Evolutionary conservation across 805 yeast species (phyloP).

Genomic region (Ogataea neopini): DNA sequence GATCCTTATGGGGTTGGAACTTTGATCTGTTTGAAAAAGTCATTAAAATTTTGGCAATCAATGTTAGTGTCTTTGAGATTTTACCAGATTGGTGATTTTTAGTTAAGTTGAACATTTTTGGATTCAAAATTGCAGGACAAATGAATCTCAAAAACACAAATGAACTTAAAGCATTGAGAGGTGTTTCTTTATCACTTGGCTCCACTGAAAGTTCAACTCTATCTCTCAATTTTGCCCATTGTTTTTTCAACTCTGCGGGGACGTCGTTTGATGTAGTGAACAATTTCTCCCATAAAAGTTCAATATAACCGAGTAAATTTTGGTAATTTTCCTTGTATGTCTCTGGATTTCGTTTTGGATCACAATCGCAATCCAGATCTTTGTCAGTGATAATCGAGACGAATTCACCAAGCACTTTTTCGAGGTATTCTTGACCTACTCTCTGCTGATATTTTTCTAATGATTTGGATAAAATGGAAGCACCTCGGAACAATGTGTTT

Average conservation of each 20-base stretch:
- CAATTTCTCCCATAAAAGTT: conserved; percentile 65
- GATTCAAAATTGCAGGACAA: conserved; percentile 91
- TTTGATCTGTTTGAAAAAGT: conserved; percentile 74
- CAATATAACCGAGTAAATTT: conserved; percentile 44
- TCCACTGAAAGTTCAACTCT: conserved; percentile 64
- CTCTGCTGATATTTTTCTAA: conserved; percentile 75
- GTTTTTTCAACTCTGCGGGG: conserved; percentile 65
- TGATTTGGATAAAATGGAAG: conserved; percentile 78
- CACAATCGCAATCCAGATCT: conserved; percentile 71
- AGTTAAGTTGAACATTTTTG: conserved; percentile 77
- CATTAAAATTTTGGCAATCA: conserved; percentile 77
- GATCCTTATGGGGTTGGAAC: conserved; percentile 81
- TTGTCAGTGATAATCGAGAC: conserved; percentile 52
- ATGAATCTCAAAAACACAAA: conserved; percentile 81
- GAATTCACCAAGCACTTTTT: conserved; percentile 69
- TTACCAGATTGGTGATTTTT: conserved; percentile 69
- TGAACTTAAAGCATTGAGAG: conserved; percentile 77
- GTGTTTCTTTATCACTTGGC: conserved; percentile 48
- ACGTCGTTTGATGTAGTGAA: conserved; percentile 69
- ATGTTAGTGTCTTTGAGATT: conserved; percentile 74
- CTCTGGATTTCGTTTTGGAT: conserved; percentile 54
- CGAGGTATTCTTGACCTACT: conserved; percentile 77
- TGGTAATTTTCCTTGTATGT: conserved; percentile 39
- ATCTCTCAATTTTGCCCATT: conserved; percentile 61
- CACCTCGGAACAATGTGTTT: conserved; percentile 78